Conservation (phyloP, 805 yeast genomes). For the Huiozyma sinensis region DNA sequence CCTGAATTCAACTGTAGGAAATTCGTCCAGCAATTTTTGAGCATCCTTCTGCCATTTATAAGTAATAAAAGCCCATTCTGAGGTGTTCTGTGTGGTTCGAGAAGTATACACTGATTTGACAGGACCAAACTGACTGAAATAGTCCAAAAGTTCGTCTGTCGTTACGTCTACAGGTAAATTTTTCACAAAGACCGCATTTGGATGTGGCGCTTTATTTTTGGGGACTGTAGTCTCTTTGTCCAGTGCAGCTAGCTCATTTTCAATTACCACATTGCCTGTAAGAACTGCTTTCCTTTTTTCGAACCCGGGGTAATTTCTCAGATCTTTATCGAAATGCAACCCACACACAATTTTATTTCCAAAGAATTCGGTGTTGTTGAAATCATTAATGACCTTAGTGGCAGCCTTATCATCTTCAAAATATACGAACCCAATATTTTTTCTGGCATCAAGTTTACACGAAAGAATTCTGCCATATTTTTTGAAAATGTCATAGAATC, state of each 20-base stretch:
- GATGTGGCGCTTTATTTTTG: conserved; percentile 13
- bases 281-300: conserved; percentile 18
- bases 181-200: conserved; percentile 28
- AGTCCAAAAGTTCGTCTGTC: conserved; percentile 22
- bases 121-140: conserved; percentile 26
- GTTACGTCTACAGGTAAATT: conserved; percentile 25
- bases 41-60: conserved; percentile 31
- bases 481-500: conserved; percentile 42
- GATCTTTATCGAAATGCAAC: conserved; percentile 31
- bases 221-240: conserved; percentile 2
- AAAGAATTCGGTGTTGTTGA: conserved; percentile 24
- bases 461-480: conserved; percentile 37
- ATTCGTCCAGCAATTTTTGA: conserved; percentile 25
- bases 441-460: conserved; percentile 32
- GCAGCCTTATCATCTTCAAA: conserved; percentile 31
- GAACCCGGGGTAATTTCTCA: conserved; percentile 27
- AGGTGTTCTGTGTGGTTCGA: conserved; percentile 15
- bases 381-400: conserved; percentile 26
- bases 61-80: conserved; percentile 33
- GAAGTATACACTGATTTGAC: conserved; percentile 28
- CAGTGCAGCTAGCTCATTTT: conserved; percentile 5
- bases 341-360: conserved; percentile 31
- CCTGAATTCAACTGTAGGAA: conserved; percentile 23
- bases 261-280: conserved; percentile 19
- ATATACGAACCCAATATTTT: conserved; percentile 35